Percentiles rank a stretch among this genome's conserved stretches.
Evolutionary conservation across 306 rosid species (phyloP).

Genomic region (Abrus precatorius): DNA sequence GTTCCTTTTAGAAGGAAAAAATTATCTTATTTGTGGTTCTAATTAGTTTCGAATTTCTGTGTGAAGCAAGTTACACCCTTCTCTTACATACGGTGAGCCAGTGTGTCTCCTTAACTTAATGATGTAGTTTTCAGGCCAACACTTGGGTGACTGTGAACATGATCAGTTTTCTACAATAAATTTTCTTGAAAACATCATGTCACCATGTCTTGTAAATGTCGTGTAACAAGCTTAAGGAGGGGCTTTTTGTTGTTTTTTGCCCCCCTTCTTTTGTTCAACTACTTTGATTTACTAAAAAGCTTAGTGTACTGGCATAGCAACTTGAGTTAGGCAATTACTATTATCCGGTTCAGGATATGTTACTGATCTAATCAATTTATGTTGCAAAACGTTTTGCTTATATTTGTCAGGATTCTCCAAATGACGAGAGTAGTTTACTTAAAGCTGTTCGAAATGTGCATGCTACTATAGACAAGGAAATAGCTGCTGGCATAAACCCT

Average conservation of each 20-base stretch:
- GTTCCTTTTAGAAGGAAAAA: neutral
- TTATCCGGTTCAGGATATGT: slow-evolving; percentile 35
- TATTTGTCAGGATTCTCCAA: slow-evolving; percentile 73
- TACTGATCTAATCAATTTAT: slow-evolving; percentile 24
- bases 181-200: slow-evolving; percentile 1
- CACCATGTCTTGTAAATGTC: slow-evolving; percentile 7
- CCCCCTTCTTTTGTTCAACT: neutral
- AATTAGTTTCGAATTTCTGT: neutral
- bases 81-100: slow-evolving; percentile 19
- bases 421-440: slow-evolving; percentile 70
- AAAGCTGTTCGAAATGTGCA: slow-evolving; percentile 84
- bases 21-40: neutral
- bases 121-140: slow-evolving; percentile 17
- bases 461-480: slow-evolving; percentile 83
- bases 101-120: slow-evolving; percentile 1
- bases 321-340: slow-evolving; percentile 15
- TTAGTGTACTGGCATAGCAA: slow-evolving; percentile 28
- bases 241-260: neutral
- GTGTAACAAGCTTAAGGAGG: slow-evolving; percentile 7
- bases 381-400: slow-evolving; percentile 11
- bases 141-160: neutral
- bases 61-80: neutral
- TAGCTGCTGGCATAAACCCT: slow-evolving; percentile 82
- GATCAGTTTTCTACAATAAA: slow-evolving; percentile 27
- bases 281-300: slow-evolving; percentile 16